A percentile compares a stretch with the other conserved stretches of the same genome.
Conservation (phyloP, 306 rosid genomes). For the Vachellia pachyceras region DNA sequence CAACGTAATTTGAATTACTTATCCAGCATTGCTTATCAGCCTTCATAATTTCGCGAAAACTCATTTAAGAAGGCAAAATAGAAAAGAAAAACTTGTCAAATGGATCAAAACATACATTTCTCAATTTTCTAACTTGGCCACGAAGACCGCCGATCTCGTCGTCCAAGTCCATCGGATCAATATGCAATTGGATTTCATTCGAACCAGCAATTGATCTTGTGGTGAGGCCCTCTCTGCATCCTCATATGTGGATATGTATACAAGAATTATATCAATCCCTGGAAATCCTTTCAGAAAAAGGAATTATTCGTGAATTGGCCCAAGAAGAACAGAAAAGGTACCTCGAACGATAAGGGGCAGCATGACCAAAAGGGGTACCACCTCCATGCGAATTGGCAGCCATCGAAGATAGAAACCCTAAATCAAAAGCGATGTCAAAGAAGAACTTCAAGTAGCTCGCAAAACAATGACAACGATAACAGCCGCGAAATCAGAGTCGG, state of each 20-base stretch:
- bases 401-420: constrained; percentile 50
- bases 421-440: not conserved
- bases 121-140: constrained; percentile 78
- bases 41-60: not conserved
- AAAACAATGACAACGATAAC: not conserved
- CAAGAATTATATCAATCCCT: not conserved
- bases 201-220: constrained; percentile 66
- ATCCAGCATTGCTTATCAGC: not conserved
- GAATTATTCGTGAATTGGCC: not conserved
- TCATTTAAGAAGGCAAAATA: not conserved
- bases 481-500: not conserved
- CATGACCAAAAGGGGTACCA: constrained; percentile 56
- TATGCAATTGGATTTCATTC: constrained; percentile 87
- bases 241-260: constrained; percentile 1
- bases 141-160: constrained; percentile 85
- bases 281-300: not conserved
- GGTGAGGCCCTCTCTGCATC: constrained; percentile 77
- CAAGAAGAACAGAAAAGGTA: constrained; percentile 6
- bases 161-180: constrained; percentile 90
- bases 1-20: not conserved
- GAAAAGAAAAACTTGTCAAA: not conserved
- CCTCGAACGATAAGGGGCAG: constrained; percentile 80
- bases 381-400: constrained; percentile 57
- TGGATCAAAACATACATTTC: constrained; percentile 53
- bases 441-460: not conserved